Conservation (phyloP, 2,329 filamentous ascomycete genomes). For the Didymella keratinophila region DNA sequence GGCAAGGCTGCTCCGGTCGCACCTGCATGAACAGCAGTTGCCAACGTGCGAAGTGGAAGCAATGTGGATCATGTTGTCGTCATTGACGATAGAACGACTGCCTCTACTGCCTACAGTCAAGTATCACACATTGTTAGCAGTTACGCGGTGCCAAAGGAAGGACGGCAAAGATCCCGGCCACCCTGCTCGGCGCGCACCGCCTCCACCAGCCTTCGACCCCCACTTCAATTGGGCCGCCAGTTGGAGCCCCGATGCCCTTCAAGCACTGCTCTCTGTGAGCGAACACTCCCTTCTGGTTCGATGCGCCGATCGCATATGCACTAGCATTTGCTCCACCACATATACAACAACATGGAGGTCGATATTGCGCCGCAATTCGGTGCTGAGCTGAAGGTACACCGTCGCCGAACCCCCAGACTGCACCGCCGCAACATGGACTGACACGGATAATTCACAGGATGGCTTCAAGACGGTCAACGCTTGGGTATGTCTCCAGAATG, state of each 20-base stretch:
- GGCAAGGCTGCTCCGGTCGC: conserved; percentile 13
- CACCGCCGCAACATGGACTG: conserved; percentile 34
- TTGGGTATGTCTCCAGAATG: conserved; percentile 68
- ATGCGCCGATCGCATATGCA: conserved; percentile 33
- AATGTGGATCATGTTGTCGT: neutral
- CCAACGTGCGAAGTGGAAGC: conserved; percentile 23
- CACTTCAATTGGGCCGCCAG: conserved; percentile 39
- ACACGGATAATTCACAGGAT: conserved; percentile 68
- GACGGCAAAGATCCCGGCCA: conserved; percentile 32
- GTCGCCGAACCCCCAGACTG: conserved; percentile 15
- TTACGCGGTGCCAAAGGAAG: conserved; percentile 14
- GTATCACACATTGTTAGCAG: conserved; percentile 3
- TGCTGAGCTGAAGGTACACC: conserved; percentile 84
- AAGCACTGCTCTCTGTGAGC: conserved; percentile 27
- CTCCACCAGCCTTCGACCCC: conserved; percentile 40
- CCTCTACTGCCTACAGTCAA: neutral
- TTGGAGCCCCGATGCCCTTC: conserved; percentile 35
- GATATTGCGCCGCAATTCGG: conserved; percentile 88
- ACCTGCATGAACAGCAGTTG: conserved; percentile 33
- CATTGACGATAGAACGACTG: neutral
- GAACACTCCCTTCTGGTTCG: conserved; percentile 14
- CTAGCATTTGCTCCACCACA: conserved; percentile 26
- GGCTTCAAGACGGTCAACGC: conserved; percentile 93
- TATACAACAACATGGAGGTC: conserved; percentile 71
- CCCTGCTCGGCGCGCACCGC: conserved; percentile 38